A percentile compares a stretch with the other conserved stretches of the same genome.
Conservation (phyloP, 179 eudicot species). For the Beta corolliflora region DNA sequence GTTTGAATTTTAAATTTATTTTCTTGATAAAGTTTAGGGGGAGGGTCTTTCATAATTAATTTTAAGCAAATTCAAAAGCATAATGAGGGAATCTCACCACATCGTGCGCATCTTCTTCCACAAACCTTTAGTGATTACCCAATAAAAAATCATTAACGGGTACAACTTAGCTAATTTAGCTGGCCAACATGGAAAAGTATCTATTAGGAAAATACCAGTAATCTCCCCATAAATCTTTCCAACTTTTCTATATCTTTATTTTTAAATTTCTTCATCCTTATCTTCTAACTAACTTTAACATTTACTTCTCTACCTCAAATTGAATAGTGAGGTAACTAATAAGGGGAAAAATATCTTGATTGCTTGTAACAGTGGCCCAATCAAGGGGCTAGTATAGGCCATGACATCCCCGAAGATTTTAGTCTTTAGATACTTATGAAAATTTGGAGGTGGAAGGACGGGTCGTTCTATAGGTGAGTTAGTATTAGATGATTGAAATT, state of each 20-base stretch:
- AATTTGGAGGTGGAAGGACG: too few relatives aligned
- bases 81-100: slow-evolving; percentile 30
- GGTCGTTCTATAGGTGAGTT: too few relatives aligned
- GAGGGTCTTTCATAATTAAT: background rate
- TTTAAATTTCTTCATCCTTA: slow-evolving; percentile 21
- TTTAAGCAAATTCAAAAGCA: slow-evolving; percentile 2
- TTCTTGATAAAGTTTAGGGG: background rate
- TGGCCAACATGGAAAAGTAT: slow-evolving; percentile 18
- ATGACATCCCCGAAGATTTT: too few relatives aligned
- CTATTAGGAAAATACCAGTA: slow-evolving; percentile 9
- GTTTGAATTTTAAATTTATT: background rate
- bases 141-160: background rate
- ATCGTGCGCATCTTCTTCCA: slow-evolving; percentile 30
- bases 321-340: too few relatives aligned
- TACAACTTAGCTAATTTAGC: slow-evolving; percentile 5
- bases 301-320: background rate
- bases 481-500: too few relatives aligned
- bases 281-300: slow-evolving; percentile 19
- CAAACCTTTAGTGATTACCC: slow-evolving; percentile 13
- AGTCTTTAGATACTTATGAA: too few relatives aligned
- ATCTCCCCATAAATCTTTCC: background rate
- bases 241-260: background rate
- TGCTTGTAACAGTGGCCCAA: too few relatives aligned
- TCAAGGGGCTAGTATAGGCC: too few relatives aligned
- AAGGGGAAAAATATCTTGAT: too few relatives aligned